Percentiles rank a stretch among this genome's conserved stretches.
Evolutionary conservation across 2,329 filamentous ascomycete species (phyloP).

Genomic region (Trichophaea hybrida): DNA sequence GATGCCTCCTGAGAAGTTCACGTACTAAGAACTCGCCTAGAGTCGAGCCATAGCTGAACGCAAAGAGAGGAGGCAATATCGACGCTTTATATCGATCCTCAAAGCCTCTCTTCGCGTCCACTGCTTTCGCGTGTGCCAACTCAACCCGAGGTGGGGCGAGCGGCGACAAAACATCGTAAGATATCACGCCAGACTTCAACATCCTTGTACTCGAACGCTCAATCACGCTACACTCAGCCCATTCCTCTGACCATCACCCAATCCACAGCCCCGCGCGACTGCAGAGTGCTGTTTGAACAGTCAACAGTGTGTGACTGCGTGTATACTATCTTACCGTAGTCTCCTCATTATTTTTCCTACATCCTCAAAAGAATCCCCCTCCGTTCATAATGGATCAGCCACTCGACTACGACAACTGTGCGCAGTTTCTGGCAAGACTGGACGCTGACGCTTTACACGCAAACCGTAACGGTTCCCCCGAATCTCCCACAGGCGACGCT

Average conservation of each 20-base stretch:
- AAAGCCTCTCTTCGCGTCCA: too few species aligned
- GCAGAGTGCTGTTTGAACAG: background rate
- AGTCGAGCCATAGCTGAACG: too few species aligned
- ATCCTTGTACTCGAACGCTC: background rate
- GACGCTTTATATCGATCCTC: too few species aligned
- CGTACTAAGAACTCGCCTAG: too few species aligned
- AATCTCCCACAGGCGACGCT: constrained; percentile 13
- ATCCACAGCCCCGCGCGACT: background rate
- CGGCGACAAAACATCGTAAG: constrained; percentile 2
- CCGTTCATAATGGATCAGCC: constrained; percentile 17
- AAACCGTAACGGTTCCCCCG: constrained; percentile 11
- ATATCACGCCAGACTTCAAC: background rate
- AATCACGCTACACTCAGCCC: constrained; percentile 10
- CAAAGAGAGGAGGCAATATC: too few species aligned
- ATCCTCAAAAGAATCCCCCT: constrained; percentile 20
- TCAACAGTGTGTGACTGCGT: background rate
- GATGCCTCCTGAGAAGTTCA: too few species aligned
- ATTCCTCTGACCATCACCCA: constrained; percentile 3
- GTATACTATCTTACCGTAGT: background rate
- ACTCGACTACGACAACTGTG: constrained; percentile 21
- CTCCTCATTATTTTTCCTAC: background rate
- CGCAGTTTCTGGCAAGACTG: constrained; percentile 23
- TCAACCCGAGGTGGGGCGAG: background rate
- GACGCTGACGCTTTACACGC: constrained; percentile 18
- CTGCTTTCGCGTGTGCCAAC: too few species aligned